These are phyloP conservation scores for Wallacemonas sp. DNA, from an alignment of 208 protist species.

Conservation along the genomic window DNA sequence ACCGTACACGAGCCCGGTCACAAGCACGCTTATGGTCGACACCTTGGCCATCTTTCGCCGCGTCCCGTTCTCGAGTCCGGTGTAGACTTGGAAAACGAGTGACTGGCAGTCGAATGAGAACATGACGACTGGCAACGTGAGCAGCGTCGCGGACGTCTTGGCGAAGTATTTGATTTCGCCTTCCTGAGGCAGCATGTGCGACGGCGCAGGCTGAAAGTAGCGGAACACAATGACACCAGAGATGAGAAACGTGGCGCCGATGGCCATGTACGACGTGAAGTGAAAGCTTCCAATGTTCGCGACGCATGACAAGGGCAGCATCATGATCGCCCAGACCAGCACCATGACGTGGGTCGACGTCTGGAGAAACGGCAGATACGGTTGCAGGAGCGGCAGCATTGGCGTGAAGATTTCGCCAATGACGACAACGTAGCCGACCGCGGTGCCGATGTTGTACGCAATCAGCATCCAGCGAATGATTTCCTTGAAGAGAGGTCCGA, in stretches of 20 bases:
- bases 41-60: slow-evolving; percentile 29
- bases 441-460: slow-evolving; percentile 65
- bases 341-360: slow-evolving; percentile 38
- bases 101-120: slow-evolving; percentile 44
- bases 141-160: slow-evolving; percentile 17
- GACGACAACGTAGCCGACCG: slow-evolving; percentile 77
- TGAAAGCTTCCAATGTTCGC: slow-evolving; percentile 24
- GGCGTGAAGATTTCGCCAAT: slow-evolving; percentile 69
- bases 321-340: slow-evolving; percentile 26
- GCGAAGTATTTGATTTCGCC: slow-evolving; percentile 32
- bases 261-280: slow-evolving; percentile 23
- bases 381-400: slow-evolving; percentile 46
- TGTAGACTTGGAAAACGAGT: slow-evolving; percentile 36
- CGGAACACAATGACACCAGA: slow-evolving; percentile 29
- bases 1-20: slow-evolving; percentile 27
- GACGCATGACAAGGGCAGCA: slow-evolving; percentile 35
- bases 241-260: slow-evolving; percentile 25
- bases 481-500: slow-evolving; percentile 64
- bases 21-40: slow-evolving; percentile 18
- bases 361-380: slow-evolving; percentile 47
- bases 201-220: too few relatives aligned
- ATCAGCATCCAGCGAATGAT: slow-evolving; percentile 74
- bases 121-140: slow-evolving; percentile 33
- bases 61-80: slow-evolving; percentile 6
- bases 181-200: too few relatives aligned